These are phyloP conservation scores for Pythium oligandrum DNA, from an alignment of 352 stramenopile species.

Conservation along the genomic window DNA sequence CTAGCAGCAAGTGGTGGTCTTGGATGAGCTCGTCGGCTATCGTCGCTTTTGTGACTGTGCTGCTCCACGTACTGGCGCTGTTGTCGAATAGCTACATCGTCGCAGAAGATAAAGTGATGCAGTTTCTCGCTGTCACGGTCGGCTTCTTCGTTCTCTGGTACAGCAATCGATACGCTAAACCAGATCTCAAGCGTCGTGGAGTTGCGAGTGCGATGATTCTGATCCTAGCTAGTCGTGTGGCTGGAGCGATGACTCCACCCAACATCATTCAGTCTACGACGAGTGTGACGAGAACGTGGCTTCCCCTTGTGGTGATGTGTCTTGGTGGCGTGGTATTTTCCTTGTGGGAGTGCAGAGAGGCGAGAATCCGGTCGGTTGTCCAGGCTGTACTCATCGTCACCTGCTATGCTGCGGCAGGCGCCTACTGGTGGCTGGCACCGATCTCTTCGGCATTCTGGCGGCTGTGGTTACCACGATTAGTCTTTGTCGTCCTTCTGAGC, in stretches of 20 bases:
- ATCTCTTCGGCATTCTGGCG: conserved; percentile 29
- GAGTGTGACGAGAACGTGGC: conserved; percentile 28
- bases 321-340: too few species aligned
- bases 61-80: conserved; percentile 59
- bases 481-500: conserved; percentile 36
- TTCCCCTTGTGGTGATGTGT: conserved; percentile 17
- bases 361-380: too few species aligned
- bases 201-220: conserved; percentile 25
- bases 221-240: conserved; percentile 35
- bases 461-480: conserved; percentile 52
- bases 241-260: conserved; percentile 39
- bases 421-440: conserved; percentile 47
- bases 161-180: conserved; percentile 11
- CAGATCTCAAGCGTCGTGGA: background rate
- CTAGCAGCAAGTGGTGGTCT: too few species aligned
- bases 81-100: conserved; percentile 88
- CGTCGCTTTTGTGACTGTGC: conserved; percentile 34
- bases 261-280: conserved; percentile 66
- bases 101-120: conserved; percentile 61
- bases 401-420: conserved; percentile 1
- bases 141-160: conserved; percentile 41
- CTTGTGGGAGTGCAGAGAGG: too few species aligned
- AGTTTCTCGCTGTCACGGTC: conserved; percentile 54
- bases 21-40: conserved; percentile 4
- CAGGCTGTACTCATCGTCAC: too few species aligned